phyloP scores from a whole-genome alignment of 1,284 basidiomycete genomes.

The Testicularia cyperi region DNA sequence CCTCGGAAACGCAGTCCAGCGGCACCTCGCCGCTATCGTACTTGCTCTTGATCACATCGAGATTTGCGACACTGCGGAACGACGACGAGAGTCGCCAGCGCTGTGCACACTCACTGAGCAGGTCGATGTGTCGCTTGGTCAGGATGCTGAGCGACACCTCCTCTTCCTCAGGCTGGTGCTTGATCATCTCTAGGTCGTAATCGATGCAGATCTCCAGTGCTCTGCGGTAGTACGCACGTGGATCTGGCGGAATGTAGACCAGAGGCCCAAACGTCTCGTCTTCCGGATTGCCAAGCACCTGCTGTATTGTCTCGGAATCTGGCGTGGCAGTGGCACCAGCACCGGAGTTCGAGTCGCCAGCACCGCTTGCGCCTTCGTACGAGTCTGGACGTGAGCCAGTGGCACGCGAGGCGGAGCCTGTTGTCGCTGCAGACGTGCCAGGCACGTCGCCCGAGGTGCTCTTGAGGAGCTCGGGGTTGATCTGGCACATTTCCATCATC shows the following conservation, averaged over 20 bases:
- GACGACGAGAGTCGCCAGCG: slow-evolving; percentile 84
- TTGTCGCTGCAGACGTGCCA: slow-evolving; percentile 7
- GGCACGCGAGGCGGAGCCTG: too few species aligned
- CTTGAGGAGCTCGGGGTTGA: slow-evolving; percentile 83
- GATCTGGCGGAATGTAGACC: slow-evolving; percentile 87
- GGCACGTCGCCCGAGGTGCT: slow-evolving; percentile 61
- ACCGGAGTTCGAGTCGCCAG: slow-evolving; percentile 7
- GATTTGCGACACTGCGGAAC: slow-evolving; percentile 77
- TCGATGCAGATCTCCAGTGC: slow-evolving; percentile 81
- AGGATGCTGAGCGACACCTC: slow-evolving; percentile 93
- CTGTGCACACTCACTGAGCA: slow-evolving; percentile 82
- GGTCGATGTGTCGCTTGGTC: slow-evolving; percentile 75
- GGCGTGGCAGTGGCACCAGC: slow-evolving; percentile 4
- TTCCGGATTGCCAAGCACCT: slow-evolving; percentile 24
- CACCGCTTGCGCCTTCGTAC: slow-evolving; percentile 4
- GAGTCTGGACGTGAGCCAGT: slow-evolving; percentile 11
- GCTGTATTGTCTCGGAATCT: slow-evolving; percentile 20
- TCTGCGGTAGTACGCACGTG: slow-evolving; percentile 78
- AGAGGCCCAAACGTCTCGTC: slow-evolving; percentile 60
- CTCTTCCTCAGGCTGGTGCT: slow-evolving; percentile 86
- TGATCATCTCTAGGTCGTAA: slow-evolving; percentile 84
- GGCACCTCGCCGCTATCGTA: slow-evolving; percentile 89
- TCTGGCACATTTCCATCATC: slow-evolving; percentile 81
- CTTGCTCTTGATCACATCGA: slow-evolving; percentile 82
- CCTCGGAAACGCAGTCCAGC: slow-evolving; percentile 84